A percentile compares a stretch with the other conserved stretches of the same genome.
These are phyloP conservation scores for Sarocladiaceae sp. DNA, from an alignment of 2,329 filamentous ascomycete genomes.

Conservation along the genomic window DNA sequence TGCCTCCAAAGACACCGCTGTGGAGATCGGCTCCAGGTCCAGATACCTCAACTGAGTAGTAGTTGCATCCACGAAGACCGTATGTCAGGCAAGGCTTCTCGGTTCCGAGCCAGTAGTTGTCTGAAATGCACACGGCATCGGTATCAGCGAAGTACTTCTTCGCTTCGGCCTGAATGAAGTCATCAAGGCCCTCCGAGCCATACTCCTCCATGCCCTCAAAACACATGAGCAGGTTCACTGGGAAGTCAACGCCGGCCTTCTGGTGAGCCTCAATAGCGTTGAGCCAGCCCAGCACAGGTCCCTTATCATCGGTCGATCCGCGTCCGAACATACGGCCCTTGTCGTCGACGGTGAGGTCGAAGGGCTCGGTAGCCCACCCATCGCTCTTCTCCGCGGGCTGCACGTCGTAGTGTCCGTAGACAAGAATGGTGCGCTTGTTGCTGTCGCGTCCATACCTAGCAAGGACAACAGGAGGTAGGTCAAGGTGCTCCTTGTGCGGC, in stretches of 20 bases:
- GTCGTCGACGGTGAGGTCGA: slow-evolving; percentile 79
- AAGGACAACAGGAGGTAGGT: slow-evolving; percentile 88
- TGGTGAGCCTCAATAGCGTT: slow-evolving; percentile 98
- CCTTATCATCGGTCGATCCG: slow-evolving; percentile 96
- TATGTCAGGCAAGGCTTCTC: slow-evolving; percentile 98
- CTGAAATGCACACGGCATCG: slow-evolving; percentile 95
- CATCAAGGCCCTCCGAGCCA: slow-evolving; percentile 92
- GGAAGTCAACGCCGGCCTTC: slow-evolving; percentile 89
- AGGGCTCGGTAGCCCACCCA: slow-evolving; percentile 94
- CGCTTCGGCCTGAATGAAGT: slow-evolving; percentile 86
- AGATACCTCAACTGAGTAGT: slow-evolving; percentile 88
- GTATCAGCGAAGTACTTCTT: slow-evolving; percentile 94
- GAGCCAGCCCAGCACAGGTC: slow-evolving; percentile 92
- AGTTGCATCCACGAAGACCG: slow-evolving; percentile 94
- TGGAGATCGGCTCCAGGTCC: slow-evolving; percentile 92
- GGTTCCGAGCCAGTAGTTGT: slow-evolving; percentile 99
- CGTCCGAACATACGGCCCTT: slow-evolving; percentile 95
- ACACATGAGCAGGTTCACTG: slow-evolving; percentile 98
- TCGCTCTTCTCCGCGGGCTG: slow-evolving; percentile 92
- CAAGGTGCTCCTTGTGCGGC: slow-evolving; percentile 82
- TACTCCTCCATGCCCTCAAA: slow-evolving; percentile 99
- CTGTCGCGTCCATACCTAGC: slow-evolving; percentile 89
- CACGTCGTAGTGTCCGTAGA: slow-evolving; percentile 98
- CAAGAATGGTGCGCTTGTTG: slow-evolving; percentile 89
- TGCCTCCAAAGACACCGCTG: slow-evolving; percentile 94